Conservation (phyloP, 2,329 filamentous ascomycete species). For the Diplodia scrobiculata region DNA sequence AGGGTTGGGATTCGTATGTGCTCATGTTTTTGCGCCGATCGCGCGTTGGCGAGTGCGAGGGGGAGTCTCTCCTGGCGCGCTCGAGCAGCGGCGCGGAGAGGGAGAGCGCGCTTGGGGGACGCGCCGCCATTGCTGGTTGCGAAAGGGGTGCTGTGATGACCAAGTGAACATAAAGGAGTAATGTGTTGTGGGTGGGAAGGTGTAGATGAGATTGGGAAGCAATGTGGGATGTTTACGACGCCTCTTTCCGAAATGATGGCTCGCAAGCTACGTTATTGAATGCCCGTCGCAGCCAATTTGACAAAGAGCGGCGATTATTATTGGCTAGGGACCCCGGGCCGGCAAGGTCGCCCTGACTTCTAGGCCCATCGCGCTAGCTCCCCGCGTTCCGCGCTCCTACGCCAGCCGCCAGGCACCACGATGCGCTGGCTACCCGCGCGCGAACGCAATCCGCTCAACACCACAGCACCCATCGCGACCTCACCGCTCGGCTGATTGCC, state of each 20-base stretch:
- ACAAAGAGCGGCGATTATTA: background rate
- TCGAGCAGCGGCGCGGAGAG: constrained; percentile 27
- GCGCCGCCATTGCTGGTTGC: constrained; percentile 40
- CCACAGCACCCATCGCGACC: constrained; percentile 1
- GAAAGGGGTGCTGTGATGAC: constrained; percentile 28
- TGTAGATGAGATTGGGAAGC: constrained; percentile 3
- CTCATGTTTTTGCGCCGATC: constrained; percentile 26
- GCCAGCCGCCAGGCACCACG: constrained; percentile 1
- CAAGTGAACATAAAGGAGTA: constrained; percentile 33
- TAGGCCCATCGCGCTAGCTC: background rate
- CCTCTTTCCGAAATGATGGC: constrained; percentile 33
- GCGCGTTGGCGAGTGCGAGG: constrained; percentile 28
- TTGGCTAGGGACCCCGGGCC: background rate
- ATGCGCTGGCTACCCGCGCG: constrained; percentile 7
- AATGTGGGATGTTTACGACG: constrained; percentile 38
- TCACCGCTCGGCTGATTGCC: constrained; percentile 26
- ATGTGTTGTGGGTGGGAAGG: constrained; percentile 41
- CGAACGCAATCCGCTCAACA: background rate
- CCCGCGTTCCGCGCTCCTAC: background rate
- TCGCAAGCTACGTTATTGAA: constrained; percentile 3
- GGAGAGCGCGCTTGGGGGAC: constrained; percentile 37
- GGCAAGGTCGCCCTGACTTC: too few species aligned
- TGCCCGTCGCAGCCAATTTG: constrained; percentile 3
- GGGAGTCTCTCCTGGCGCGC: constrained; percentile 24
- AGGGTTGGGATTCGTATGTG: constrained; percentile 32